Percentiles rank a stretch among this genome's conserved stretches.
These are phyloP conservation scores for Tulasnella sp. DNA, from an alignment of 768 basidiomycete species.

Conservation along the genomic window DNA sequence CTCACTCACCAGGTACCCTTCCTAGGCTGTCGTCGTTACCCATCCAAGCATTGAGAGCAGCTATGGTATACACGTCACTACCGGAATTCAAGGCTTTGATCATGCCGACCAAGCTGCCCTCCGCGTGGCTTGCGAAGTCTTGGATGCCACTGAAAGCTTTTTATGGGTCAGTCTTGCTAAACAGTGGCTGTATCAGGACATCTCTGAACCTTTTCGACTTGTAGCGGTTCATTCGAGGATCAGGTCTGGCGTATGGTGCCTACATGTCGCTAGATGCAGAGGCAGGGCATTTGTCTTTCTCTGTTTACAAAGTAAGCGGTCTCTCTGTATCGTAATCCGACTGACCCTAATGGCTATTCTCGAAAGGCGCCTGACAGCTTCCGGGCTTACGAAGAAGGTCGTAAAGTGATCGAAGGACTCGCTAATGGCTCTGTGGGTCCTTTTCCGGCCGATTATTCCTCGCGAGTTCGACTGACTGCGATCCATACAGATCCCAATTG, in stretches of 20 bases:
- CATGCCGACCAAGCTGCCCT: slow-evolving; percentile 80
- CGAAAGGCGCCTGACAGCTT: slow-evolving; percentile 66
- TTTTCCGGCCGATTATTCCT: background rate
- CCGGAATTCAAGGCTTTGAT: slow-evolving; percentile 65
- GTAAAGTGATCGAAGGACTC: slow-evolving; percentile 63
- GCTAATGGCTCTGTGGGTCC: slow-evolving; percentile 63
- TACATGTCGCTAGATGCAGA: slow-evolving; percentile 63
- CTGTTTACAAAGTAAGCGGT: slow-evolving; percentile 47
- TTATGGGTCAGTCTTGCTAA: slow-evolving; percentile 58
- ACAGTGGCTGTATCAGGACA: background rate
- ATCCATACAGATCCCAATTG: slow-evolving; percentile 56
- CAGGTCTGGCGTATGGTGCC: slow-evolving; percentile 92
- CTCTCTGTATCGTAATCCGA: background rate
- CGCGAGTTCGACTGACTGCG: background rate
- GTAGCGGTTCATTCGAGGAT: slow-evolving; percentile 81
- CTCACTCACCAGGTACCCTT: background rate
- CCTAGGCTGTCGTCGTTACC: slow-evolving; percentile 71
- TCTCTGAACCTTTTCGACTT: background rate
- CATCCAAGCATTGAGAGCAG: slow-evolving; percentile 93
- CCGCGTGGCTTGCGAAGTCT: slow-evolving; percentile 68
- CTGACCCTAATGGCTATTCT: background rate
- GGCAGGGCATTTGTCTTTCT: slow-evolving; percentile 62
- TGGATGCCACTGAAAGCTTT: slow-evolving; percentile 90
- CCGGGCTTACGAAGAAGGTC: slow-evolving; percentile 70
- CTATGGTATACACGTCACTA: slow-evolving; percentile 66